Percentiles rank a stretch among this genome's conserved stretches.
Evolutionary conservation across 495 filamentous ascomycete genomes (phyloP).

Genomic region (Clohesyomyces aquaticus): DNA sequence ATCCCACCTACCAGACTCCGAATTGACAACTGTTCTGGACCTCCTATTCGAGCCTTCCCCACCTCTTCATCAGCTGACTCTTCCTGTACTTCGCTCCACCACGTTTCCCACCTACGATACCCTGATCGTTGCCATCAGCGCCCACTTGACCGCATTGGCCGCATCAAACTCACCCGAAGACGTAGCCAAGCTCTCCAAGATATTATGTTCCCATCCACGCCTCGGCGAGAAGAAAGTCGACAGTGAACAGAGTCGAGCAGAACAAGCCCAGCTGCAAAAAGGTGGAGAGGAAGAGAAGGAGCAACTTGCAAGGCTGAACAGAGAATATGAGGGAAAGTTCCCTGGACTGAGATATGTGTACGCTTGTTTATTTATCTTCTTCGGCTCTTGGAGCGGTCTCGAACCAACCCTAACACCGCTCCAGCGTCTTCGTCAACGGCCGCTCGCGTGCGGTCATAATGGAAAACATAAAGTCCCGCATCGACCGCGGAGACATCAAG

Average conservation of each 20-base stretch:
- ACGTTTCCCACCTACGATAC: slow-evolving; percentile 62
- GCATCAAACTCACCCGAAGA: slow-evolving; percentile 59
- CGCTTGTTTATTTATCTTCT: slow-evolving; percentile 38
- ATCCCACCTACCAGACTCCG: slow-evolving; percentile 58
- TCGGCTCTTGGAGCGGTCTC: background rate
- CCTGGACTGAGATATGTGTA: slow-evolving; percentile 85
- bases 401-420: background rate
- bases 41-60: slow-evolving; percentile 84
- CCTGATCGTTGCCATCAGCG: slow-evolving; percentile 62
- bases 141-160: slow-evolving; percentile 58
- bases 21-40: slow-evolving; percentile 70
- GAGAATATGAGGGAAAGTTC: slow-evolving; percentile 79
- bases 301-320: slow-evolving; percentile 68
- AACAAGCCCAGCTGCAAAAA: slow-evolving; percentile 76
- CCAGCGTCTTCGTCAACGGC: slow-evolving; percentile 85
- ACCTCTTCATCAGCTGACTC: slow-evolving; percentile 70
- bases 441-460: slow-evolving; percentile 73
- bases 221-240: slow-evolving; percentile 79
- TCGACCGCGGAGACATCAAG: slow-evolving; percentile 66
- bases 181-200: slow-evolving; percentile 63
- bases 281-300: slow-evolving; percentile 60
- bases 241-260: slow-evolving; percentile 72
- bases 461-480: slow-evolving; percentile 80
- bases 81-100: slow-evolving; percentile 66
- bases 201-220: slow-evolving; percentile 85